phyloP scores from a whole-genome alignment of 2,329 filamentous ascomycete genomes.

The Cercospora sojina region DNA sequence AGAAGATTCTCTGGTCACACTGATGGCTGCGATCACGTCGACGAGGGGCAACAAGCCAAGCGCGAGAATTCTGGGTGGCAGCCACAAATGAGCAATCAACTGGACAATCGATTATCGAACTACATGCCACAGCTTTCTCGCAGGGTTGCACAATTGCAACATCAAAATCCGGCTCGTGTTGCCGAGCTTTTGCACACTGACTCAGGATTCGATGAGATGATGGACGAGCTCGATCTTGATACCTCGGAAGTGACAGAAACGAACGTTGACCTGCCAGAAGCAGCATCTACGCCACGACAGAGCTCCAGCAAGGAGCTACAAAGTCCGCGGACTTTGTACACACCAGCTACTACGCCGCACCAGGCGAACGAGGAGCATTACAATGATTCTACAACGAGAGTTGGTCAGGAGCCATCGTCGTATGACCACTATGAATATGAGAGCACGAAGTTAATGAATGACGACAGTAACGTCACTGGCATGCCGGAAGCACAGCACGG shows the following conservation, averaged over 20 bases:
- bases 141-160: slow-evolving; percentile 4
- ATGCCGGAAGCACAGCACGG: slow-evolving; percentile 22
- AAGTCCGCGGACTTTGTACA: slow-evolving; percentile 10
- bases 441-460: slow-evolving; percentile 18
- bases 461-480: slow-evolving; percentile 24
- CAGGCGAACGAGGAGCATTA: background rate
- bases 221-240: slow-evolving; percentile 25
- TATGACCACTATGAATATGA: background rate
- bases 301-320: slow-evolving; percentile 4
- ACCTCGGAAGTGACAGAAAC: background rate
- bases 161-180: background rate
- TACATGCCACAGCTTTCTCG: background rate
- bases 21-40: slow-evolving; percentile 2
- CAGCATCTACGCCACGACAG: slow-evolving; percentile 7
- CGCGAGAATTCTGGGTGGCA: slow-evolving; percentile 4
- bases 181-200: slow-evolving; percentile 36
- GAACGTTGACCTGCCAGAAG: background rate
- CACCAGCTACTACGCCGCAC: slow-evolving; percentile 6
- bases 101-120: background rate
- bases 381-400: background rate
- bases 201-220: slow-evolving; percentile 47
- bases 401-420: background rate
- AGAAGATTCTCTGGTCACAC: background rate
- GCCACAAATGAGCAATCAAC: background rate
- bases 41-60: slow-evolving; percentile 11